phyloP scores from a whole-genome alignment of 2,329 filamentous ascomycete species.

The Botrytis squamosa region DNA sequence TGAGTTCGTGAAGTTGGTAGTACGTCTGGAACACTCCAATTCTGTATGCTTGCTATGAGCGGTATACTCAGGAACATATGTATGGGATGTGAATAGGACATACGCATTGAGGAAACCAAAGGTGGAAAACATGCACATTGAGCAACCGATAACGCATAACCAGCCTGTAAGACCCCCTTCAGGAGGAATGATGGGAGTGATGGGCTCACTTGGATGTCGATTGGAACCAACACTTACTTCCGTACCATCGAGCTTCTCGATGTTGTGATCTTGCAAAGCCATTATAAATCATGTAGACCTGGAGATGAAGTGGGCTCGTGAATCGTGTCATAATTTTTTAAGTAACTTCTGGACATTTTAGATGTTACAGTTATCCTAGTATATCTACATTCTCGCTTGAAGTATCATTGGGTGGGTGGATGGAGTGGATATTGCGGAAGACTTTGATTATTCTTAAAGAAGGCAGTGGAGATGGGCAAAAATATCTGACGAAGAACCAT shows the following conservation, averaged over 20 bases:
- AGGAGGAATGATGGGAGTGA: background rate
- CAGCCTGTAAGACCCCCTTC: background rate
- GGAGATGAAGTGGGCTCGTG: too few species aligned
- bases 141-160: background rate
- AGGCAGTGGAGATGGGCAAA: background rate
- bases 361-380: background rate
- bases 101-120: constrained; percentile 17
- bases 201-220: too few species aligned
- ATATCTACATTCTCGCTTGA: background rate
- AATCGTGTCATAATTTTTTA: background rate
- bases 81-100: background rate
- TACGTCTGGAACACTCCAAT: constrained; percentile 23
- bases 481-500: background rate
- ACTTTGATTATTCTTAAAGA: background rate
- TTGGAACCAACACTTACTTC: background rate
- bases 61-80: too few species aligned
- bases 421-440: background rate
- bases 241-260: background rate
- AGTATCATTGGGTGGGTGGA: background rate
- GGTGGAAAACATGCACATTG: constrained; percentile 4
- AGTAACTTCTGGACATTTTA: background rate
- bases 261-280: background rate
- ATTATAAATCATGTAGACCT: background rate
- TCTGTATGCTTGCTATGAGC: background rate
- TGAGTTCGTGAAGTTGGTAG: constrained; percentile 12